Evolutionary conservation across 2,329 filamentous ascomycete species (phyloP), one percentile per base, ranked within the genome.

Genomic region (Verticillium longisporum): DNA sequence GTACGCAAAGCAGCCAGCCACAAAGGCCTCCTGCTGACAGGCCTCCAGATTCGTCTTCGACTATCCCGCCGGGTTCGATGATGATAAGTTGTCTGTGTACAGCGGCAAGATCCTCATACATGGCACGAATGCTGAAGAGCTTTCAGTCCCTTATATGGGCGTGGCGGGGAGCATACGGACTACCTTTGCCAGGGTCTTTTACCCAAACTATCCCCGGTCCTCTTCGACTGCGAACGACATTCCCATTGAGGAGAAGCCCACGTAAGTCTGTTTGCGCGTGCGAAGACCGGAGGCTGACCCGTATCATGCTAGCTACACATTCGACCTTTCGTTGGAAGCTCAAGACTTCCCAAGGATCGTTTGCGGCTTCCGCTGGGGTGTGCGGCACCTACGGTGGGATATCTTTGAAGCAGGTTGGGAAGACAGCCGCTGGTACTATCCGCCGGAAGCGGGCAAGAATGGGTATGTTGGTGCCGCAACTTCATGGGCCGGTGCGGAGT

Each of bases 71-170:
- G 64, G 66, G 31, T 62, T 68, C 2, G 63, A 71, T 11, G 57
- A 67, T 6, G 61, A 74, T 31, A 67, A 69, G 53, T 65, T 80
- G 54, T 78, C 77, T 0, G 64, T 80, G 4, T 80, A 80, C 61
- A 73, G 76, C 45, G 78, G 78, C 21, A 79, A 79, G 64, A 68
- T 80, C 26, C 70, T 74, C 60, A 66, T 81, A 21, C 69, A 68
- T 4, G 74, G 74, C n/a, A 70, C 71, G 54, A 75, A 76, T 38
- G 73, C 73, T 7, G 78, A 80, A 60, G 64, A 70, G 13, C 68
- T 80, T 2, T 73, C 73, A 7, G 71, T 80, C 21, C 77, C 77
- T 1, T 80, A 80, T 56, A 64, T 68, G 55, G 72, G 68, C 21
- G 61, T 64, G 3, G 62, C 54, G 9, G 55, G 60, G 4, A 59